Percentiles rank a stretch among this genome's conserved stretches.
Evolutionary conservation across 129 eudicot species (phyloP).

Genomic region (Saussurea involucrata): DNA sequence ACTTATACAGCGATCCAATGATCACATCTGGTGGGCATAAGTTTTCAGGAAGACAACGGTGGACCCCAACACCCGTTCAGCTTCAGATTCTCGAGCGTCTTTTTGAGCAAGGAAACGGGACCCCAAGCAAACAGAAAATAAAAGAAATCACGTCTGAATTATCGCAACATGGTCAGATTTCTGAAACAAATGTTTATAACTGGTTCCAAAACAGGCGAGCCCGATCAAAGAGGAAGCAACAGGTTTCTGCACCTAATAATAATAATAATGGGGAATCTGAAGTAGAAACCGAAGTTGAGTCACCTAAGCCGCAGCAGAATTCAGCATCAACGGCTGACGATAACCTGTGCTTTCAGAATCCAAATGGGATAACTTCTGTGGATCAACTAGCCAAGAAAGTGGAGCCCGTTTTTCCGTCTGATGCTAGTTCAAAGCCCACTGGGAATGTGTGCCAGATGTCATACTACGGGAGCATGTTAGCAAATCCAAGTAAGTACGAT

Average conservation of each 20-base stretch:
- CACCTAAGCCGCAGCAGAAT: conserved; percentile 57
- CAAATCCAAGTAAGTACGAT: conserved; percentile 64
- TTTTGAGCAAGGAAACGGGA: conserved; percentile 89
- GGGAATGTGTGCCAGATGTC: conserved; percentile 61
- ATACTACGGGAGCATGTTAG: conserved; percentile 69
- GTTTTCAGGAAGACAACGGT: conserved; percentile 83
- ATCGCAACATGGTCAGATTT: conserved; percentile 92
- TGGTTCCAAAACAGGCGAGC: conserved; percentile 97
- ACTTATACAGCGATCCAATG: conserved; percentile 69
- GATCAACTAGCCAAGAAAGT: conserved; percentile 57
- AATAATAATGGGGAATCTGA: conserved; percentile 89
- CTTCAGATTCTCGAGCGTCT: conserved; percentile 93
- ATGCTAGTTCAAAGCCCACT: conserved; percentile 52
- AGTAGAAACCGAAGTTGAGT: conserved; percentile 84
- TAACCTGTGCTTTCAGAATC: conserved; percentile 54
- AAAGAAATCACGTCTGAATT: conserved; percentile 86
- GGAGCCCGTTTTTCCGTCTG: conserved; percentile 63
- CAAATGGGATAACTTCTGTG: conserved; percentile 45
- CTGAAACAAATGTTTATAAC: conserved; percentile 92
- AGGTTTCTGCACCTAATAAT: conserved; percentile 58
- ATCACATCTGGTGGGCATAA: conserved; percentile 79
- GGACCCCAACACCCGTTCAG: conserved; percentile 97
- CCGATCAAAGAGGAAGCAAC: conserved; percentile 89
- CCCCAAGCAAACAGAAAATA: conserved; percentile 98
- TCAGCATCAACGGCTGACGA: conserved; percentile 59